Evolutionary conservation across 164 flowering plant genomes (phyloP), one percentile per base, ranked within the genome.

Genomic region (Sextonia rubra): DNA sequence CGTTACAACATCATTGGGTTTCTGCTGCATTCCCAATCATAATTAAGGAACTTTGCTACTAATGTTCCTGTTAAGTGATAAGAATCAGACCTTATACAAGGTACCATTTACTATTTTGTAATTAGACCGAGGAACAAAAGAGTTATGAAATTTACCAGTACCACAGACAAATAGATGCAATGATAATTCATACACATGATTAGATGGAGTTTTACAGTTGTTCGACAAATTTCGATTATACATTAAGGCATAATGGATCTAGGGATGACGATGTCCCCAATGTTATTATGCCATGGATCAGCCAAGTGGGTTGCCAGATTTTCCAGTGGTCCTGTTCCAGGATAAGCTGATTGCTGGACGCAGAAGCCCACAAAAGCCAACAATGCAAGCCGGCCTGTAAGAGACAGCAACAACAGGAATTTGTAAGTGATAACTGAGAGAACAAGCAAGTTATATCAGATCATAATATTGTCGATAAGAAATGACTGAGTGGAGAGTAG

Each of bases 251-350:
- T 66, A 74, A 91, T 0, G 32, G 76, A 49, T 84, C 75, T 84
- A 29, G 98, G 98, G 75, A 95, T 90, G 70, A 95, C 7, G 58
- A 95, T 14, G 56, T 90, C 89, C 20, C 99, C 99, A 47, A 95
- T 95, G 92, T 89, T 95, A 83, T 88, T 91, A 91, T 93, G 99
- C 99, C 98, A 95, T 78, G 99, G 99, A 69, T 95, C 99, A 79
- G 98, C 97, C 91, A 95, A 87, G 86, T 95, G 99, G 73, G 97
- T 80, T 3, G 97, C 99, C 87, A 93, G 77, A 73, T 95, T 95
- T 88, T 95, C 98, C 90, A 95, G 78, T 23, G 99, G 99, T 52
- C 98, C 97, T 23, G 99, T 91, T 62, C 98, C 99, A 0, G 97
- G 99, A 77, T 90, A 90, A 2, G 99, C 98, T 6, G 95, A 90